Percentiles rank a stretch among this genome's conserved stretches.
These are phyloP conservation scores for Chaetoscypha palmicola DNA, from an alignment of 2,329 filamentous ascomycete species.

Conservation along the genomic window DNA sequence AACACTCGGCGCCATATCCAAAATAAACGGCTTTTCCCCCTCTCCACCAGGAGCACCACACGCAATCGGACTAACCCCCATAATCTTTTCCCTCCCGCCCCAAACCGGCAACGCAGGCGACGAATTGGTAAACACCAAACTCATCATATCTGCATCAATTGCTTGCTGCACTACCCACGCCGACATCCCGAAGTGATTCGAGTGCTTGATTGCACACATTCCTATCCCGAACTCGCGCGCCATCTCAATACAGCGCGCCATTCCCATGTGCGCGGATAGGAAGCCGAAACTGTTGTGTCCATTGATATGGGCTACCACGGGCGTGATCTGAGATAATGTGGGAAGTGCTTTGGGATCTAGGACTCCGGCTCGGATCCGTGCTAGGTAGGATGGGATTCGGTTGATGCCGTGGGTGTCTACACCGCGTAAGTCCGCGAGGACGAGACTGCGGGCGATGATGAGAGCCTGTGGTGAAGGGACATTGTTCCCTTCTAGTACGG, in stretches of 20 bases:
- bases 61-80: conserved; percentile 35
- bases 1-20: conserved; percentile 68
- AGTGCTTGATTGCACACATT: conserved; percentile 67
- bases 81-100: conserved; percentile 29
- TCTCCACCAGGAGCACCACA: conserved; percentile 62
- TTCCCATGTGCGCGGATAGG: conserved; percentile 58
- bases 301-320: conserved; percentile 57
- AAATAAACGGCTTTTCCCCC: conserved; percentile 53
- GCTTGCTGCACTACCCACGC: conserved; percentile 77
- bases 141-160: conserved; percentile 63
- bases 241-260: conserved; percentile 60
- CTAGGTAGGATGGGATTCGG: conserved; percentile 71
- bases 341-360: conserved; percentile 56
- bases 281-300: conserved; percentile 71
- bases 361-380: conserved; percentile 62
- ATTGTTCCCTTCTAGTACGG: conserved; percentile 53
- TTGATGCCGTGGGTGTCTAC: conserved; percentile 76
- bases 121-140: conserved; percentile 33
- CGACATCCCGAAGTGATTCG: conserved; percentile 78
- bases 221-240: conserved; percentile 62
- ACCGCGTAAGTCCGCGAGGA: conserved; percentile 69
- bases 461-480: conserved; percentile 51
- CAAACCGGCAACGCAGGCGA: conserved; percentile 30
- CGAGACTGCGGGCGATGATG: conserved; percentile 59
- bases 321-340: conserved; percentile 53